Base-by-base conservation (phyloP, 208 protist genomes). In the Trichomonas vaginalis region DNA sequence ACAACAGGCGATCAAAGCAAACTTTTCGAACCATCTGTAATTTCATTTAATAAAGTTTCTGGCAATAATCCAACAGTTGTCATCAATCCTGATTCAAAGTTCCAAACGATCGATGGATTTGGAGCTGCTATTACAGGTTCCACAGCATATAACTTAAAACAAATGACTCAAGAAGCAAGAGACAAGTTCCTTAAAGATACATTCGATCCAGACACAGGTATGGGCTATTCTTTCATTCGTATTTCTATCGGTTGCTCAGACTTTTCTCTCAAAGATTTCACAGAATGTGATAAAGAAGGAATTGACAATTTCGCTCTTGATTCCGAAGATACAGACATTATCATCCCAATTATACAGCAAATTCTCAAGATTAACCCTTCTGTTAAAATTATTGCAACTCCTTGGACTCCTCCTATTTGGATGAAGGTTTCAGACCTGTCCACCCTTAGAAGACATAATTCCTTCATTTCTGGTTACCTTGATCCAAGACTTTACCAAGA, bases 171-270 rank as follows among this genome's bases (percentile, higher is more conserved):
- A 88, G 17, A 45, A n/a, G 40, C 9, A 10, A 4, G 82, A 6
- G 17, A 46, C 10, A 23, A 88, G 12, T 9, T 88, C 0, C 82
- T 88, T 88, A n/a, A 21, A 21, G 17, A 47, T 2, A 88, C 82
- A 45, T 88, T 88, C 47, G 40, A 47, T 42, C 82, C 35, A n/a
- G 39, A 47, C 10, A 45, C 3, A n/a, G 79, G 79, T 42, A 88
- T 88, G 82, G 82, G 82, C 17, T 40, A 88, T 42, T 88, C 82
- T 17, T 45, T 14, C 12, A 88, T 88, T 17, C 35, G 82, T 47
- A 42, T 88, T 47, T 88, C 82, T n/a, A 88, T 88, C 37, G 82
- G 82, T 47, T 88, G 82, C 32, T 88, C 82, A 48, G 82, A 88
- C 37, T 88, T 88, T 42, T 88, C 82, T 45, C 17, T 88, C 8